Evolutionary conservation across 805 yeast genomes (phyloP).

Genomic region (Candida maesae): DNA sequence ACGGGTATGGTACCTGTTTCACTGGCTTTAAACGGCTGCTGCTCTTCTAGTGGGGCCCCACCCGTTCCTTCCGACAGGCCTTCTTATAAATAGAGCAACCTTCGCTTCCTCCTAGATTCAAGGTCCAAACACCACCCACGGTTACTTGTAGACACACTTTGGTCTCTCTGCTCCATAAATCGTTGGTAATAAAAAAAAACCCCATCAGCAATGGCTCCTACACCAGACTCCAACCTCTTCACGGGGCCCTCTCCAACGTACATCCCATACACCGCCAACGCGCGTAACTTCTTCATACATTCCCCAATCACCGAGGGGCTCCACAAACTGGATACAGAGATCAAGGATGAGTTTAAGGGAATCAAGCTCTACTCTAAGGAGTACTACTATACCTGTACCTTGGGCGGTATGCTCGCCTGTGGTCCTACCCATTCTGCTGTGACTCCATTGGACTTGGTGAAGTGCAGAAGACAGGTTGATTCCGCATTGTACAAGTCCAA

Average conservation of each 20-base stretch:
- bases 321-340: conserved; percentile 8
- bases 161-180: no score
- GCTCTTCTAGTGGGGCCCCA: no score
- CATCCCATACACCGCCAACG: conserved; percentile 2
- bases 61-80: conserved; percentile 4
- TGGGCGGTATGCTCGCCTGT: conserved; percentile 76
- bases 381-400: conserved; percentile 54
- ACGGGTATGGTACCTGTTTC: no score
- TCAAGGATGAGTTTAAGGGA: conserved; percentile 16
- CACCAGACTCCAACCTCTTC: neutral
- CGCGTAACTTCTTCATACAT: conserved; percentile 10
- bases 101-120: neutral
- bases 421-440: conserved; percentile 96
- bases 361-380: conserved; percentile 30
- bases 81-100: neutral
- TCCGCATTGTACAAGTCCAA: conserved; percentile 69
- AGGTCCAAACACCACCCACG: no score
- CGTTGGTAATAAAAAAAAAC: no score
- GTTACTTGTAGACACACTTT: no score
- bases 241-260: conserved; percentile 1
- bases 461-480: conserved; percentile 89
- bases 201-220: neutral
- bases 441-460: conserved; percentile 90
- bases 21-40: no score
- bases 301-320: conserved; percentile 7